Percentiles rank a stretch among this genome's conserved stretches.
phyloP scores from a whole-genome alignment of 2,329 filamentous ascomycete genomes.

The Lasiodiplodia sp. region DNA sequence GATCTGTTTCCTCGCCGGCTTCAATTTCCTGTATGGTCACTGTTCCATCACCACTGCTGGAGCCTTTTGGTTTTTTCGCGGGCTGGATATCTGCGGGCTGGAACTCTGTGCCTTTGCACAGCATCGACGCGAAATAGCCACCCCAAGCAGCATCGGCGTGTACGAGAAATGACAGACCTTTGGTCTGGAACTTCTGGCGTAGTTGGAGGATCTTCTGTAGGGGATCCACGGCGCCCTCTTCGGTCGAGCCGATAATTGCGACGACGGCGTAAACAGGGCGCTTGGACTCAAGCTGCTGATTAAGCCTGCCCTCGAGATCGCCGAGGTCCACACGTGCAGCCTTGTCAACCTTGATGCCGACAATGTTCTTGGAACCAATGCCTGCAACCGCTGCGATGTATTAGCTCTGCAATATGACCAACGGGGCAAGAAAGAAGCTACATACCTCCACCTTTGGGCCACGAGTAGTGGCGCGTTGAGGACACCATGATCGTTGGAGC shows the following conservation, averaged over 20 bases:
- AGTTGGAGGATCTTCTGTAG: slow-evolving; percentile 49
- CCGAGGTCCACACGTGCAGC: slow-evolving; percentile 49
- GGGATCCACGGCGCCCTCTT: slow-evolving; percentile 57
- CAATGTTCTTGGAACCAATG: slow-evolving; percentile 52
- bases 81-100: too few species aligned
- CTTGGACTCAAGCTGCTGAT: slow-evolving; percentile 38
- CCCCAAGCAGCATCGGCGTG: slow-evolving; percentile 61
- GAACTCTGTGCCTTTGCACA: slow-evolving; percentile 39
- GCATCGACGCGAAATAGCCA: slow-evolving; percentile 58
- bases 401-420: not conserved
- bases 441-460: slow-evolving; percentile 57
- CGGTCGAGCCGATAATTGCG: slow-evolving; percentile 57
- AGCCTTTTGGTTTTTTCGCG: slow-evolving; percentile 32
- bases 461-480: slow-evolving; percentile 57
- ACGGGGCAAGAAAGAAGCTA: too few species aligned
- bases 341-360: slow-evolving; percentile 52
- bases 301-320: slow-evolving; percentile 43
- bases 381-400: slow-evolving; percentile 55
- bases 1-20: too few species aligned
- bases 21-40: slow-evolving; percentile 38
- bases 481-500: slow-evolving; percentile 48
- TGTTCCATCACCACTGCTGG: slow-evolving; percentile 34
- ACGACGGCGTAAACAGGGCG: slow-evolving; percentile 54
- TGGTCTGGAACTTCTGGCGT: slow-evolving; percentile 49
- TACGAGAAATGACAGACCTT: slow-evolving; percentile 55